Evolutionary conservation across 2,329 filamentous ascomycete genomes (phyloP).

Genomic region (Alternaria arbusti): DNA sequence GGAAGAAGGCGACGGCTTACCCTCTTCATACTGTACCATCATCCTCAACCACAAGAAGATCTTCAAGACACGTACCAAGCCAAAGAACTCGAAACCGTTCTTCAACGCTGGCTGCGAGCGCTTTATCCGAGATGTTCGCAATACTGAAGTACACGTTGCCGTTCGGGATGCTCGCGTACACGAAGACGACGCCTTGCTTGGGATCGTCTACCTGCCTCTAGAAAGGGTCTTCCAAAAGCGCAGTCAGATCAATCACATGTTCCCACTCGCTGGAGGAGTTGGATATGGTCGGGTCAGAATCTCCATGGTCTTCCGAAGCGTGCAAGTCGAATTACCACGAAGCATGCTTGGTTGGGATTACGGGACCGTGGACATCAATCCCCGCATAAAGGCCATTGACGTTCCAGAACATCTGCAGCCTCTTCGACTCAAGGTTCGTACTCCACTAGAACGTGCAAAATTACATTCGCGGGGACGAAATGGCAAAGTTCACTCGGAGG

Average conservation of each 20-base stretch:
- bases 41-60: slow-evolving; percentile 74
- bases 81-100: slow-evolving; percentile 78
- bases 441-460: slow-evolving; percentile 64
- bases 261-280: slow-evolving; percentile 73
- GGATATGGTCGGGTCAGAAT: slow-evolving; percentile 73
- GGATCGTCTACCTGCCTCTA: slow-evolving; percentile 72
- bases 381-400: slow-evolving; percentile 56
- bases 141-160: slow-evolving; percentile 70
- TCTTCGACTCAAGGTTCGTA: slow-evolving; percentile 65
- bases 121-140: slow-evolving; percentile 72
- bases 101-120: slow-evolving; percentile 79
- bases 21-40: slow-evolving; percentile 74
- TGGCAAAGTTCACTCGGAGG: slow-evolving; percentile 34
- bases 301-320: slow-evolving; percentile 75
- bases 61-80: slow-evolving; percentile 76
- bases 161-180: slow-evolving; percentile 72
- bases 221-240: slow-evolving; percentile 66
- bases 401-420: slow-evolving; percentile 58
- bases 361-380: slow-evolving; percentile 71
- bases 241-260: slow-evolving; percentile 70
- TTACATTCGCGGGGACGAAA: slow-evolving; percentile 55
- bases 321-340: slow-evolving; percentile 66
- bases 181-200: slow-evolving; percentile 72
- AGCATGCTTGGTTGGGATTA: slow-evolving; percentile 73
- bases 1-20: slow-evolving; percentile 68